Percentiles rank a stretch among this genome's conserved stretches.
Evolutionary conservation across 495 filamentous ascomycete genomes (phyloP).

Genomic region (Haplographium delicatum): DNA sequence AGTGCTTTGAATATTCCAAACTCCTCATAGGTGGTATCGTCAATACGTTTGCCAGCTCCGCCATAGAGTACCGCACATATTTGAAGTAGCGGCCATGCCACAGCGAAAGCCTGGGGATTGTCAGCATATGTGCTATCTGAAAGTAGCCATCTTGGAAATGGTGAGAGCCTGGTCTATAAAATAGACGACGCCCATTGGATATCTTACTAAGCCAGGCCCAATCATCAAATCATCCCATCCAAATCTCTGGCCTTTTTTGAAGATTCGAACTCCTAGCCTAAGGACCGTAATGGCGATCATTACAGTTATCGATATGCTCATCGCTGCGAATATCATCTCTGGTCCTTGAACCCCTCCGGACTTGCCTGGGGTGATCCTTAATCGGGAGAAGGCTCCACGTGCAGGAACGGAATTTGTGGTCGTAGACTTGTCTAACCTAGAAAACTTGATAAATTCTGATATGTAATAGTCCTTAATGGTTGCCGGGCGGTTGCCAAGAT

Average conservation of each 20-base stretch:
- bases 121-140: background rate
- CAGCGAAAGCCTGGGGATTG: background rate
- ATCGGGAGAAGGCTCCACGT: background rate
- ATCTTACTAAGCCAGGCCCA: conserved; percentile 5
- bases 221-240: conserved; percentile 4
- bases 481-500: background rate
- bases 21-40: conserved; percentile 23
- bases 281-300: conserved; percentile 4
- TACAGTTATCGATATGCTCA: background rate
- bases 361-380: no score
- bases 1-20: conserved; percentile 9
- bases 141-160: background rate
- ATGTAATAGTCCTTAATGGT: conserved; percentile 5
- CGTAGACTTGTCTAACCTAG: background rate
- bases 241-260: background rate
- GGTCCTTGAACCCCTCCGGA: no score
- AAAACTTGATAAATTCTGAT: background rate
- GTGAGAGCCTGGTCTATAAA: background rate
- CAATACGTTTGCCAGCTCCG: conserved; percentile 22
- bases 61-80: conserved; percentile 14
- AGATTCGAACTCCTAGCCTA: conserved; percentile 2
- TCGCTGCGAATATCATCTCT: background rate
- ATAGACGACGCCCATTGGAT: background rate
- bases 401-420: background rate
- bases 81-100: conserved; percentile 2